Base-by-base conservation (phyloP, 2,329 filamentous ascomycete species). In the Lecanoromycetidae sp. region DNA sequence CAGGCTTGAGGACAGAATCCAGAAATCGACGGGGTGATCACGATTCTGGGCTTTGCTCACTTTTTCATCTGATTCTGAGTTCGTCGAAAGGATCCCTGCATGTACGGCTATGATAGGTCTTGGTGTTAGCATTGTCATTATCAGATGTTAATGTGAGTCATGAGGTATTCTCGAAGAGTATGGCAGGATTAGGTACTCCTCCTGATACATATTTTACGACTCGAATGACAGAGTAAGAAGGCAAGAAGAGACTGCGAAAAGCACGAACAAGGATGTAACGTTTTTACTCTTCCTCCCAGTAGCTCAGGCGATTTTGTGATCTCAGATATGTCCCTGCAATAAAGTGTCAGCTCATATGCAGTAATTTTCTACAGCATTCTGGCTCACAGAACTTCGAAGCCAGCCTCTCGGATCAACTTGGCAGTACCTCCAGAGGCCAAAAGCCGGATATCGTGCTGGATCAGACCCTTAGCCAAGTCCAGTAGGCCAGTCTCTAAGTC, bases 291-390 rank as follows among this genome's bases (percentile, higher is more conserved):
- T 56, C 87, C 87, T 57, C 81, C 84, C 41, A 96, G 81, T 87
- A 98, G 96, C 72, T 98, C 91, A 47, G 91, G 91, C 10, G 91
- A 88, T 63, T 87, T 82, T 42, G 91, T 98, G 68, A 98, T 96
- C 66, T 87, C 87, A 43, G 90, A 95, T 59, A 98, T 85, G 71
- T 98, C 91, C 70, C 87, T 93, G 26, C 43, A n/a, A 9, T 22
- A 6, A 37, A 10, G 26, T 41, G n/a, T 49, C 35, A 30, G 47
- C 44, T 12, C 23, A 10, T 26, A 27, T 37, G 15, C 19, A 19
- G 30, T 42, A 19, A 13, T 26, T 20, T 38, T 50, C 32, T 38
- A 39, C 32, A 29, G 34, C 13, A 23, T 13, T 19, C 44, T 30
- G 33, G 69, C 82, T 68, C 76, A 93, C 84, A 96, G 88, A 54